These are phyloP conservation scores for Dendrothele bispora DNA, from an alignment of 768 basidiomycete genomes.

Conservation along the genomic window DNA sequence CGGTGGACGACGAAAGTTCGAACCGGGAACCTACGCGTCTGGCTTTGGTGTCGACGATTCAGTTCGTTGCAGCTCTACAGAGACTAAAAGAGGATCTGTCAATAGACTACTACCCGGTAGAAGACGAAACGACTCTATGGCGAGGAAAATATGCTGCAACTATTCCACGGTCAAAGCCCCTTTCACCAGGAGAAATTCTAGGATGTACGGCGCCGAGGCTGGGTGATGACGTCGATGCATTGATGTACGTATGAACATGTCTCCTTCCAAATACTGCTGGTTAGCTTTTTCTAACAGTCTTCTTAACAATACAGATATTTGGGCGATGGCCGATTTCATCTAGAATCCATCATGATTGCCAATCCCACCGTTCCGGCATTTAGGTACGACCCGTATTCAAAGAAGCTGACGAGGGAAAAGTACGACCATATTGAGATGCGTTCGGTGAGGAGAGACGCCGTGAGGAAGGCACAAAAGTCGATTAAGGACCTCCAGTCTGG, in stretches of 20 bases:
- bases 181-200: conserved; percentile 95
- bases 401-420: conserved; percentile 90
- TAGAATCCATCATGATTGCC: conserved; percentile 99
- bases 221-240: conserved; percentile 73
- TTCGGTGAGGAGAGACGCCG: conserved; percentile 66
- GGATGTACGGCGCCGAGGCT: conserved; percentile 94
- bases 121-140: conserved; percentile 35
- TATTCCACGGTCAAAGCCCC: conserved; percentile 86
- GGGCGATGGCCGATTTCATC: conserved; percentile 96
- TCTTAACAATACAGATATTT: conserved; percentile 65
- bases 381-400: conserved; percentile 97
- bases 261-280: too few relatives aligned
- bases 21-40: conserved; percentile 56
- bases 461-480: conserved; percentile 70
- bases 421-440: conserved; percentile 93
- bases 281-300: conserved; percentile 5
- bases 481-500: conserved; percentile 29
- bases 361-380: conserved; percentile 94
- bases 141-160: conserved; percentile 68
- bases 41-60: conserved; percentile 95
- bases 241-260: conserved; percentile 77
- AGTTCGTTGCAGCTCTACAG: conserved; percentile 93
- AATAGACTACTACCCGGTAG: conserved; percentile 29
- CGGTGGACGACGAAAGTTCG: conserved; percentile 7
- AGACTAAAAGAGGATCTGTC: conserved; percentile 79